phyloP scores from a whole-genome alignment of 192 early-diverging fungal species.

The Spizellomyces punctatus region DNA sequence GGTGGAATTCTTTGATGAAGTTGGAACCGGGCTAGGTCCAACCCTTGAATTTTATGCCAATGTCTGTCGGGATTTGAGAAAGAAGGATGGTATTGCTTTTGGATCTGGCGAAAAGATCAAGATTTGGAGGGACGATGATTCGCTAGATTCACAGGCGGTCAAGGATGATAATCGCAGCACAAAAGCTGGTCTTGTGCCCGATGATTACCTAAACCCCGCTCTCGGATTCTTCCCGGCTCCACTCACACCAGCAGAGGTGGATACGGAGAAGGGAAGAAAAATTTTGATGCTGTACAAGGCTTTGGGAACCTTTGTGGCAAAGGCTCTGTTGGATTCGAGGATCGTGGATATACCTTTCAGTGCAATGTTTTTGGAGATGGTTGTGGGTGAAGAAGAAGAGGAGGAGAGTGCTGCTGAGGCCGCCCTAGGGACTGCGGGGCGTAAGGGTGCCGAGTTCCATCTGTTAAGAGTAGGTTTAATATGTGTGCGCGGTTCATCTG shows the following conservation, averaged over 20 bases:
- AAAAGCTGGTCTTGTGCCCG: neutral
- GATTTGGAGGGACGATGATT: slow-evolving; percentile 72
- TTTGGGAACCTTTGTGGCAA: slow-evolving; percentile 85
- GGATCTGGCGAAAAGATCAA: slow-evolving; percentile 30
- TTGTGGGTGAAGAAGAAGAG: slow-evolving; percentile 56
- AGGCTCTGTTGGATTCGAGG: slow-evolving; percentile 83
- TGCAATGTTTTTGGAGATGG: slow-evolving; percentile 70
- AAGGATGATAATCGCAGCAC: neutral
- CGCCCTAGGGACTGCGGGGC: slow-evolving; percentile 14
- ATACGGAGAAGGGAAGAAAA: slow-evolving; percentile 45
- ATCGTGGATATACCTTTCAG: slow-evolving; percentile 84
- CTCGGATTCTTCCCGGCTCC: slow-evolving; percentile 42
- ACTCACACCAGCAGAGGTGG: slow-evolving; percentile 7
- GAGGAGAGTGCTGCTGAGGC: slow-evolving; percentile 26
- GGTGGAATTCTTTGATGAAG: slow-evolving; percentile 94
- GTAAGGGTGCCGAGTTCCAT: slow-evolving; percentile 30
- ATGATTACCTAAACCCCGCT: slow-evolving; percentile 32
- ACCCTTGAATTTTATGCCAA: slow-evolving; percentile 90
- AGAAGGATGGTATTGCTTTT: slow-evolving; percentile 28
- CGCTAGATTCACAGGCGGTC: neutral
- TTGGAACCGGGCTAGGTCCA: slow-evolving; percentile 88
- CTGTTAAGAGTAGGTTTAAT: slow-evolving; percentile 30
- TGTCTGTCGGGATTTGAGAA: slow-evolving; percentile 70
- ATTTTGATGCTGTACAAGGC: slow-evolving; percentile 67
- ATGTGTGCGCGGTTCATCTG: slow-evolving; percentile 8